Percentiles rank a stretch among this genome's conserved stretches.
These are phyloP conservation scores for Fraxinus paxiana DNA, from an alignment of 305 asterid genomes.

Conservation along the genomic window DNA sequence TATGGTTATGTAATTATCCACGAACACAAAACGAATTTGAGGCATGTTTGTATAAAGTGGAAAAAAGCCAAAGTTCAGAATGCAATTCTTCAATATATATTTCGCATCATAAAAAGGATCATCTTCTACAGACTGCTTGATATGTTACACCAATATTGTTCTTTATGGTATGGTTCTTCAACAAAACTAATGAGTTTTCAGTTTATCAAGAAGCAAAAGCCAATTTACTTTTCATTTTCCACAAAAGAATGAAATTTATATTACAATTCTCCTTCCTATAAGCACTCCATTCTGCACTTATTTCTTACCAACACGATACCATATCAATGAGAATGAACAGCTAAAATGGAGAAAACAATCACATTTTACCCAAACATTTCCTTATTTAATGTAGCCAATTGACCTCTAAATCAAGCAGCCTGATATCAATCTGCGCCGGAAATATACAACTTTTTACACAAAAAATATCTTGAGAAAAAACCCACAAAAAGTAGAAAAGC, in stretches of 20 bases:
- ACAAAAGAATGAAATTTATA: not conserved
- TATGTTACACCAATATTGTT: not conserved
- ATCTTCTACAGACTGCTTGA: not conserved
- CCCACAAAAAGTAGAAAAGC: constrained; percentile 2
- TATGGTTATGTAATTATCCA: not conserved
- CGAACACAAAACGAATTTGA: not conserved
- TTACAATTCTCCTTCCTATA: not conserved
- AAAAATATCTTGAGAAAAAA: not conserved
- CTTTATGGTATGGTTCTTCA: not conserved
- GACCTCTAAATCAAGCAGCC: constrained; percentile 18
- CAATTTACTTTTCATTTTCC: constrained; percentile 8
- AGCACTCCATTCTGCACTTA: constrained; percentile 15
- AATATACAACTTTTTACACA: constrained; percentile 2
- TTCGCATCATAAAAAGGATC: not conserved
- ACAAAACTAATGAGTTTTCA: not conserved
- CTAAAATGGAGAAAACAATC: not conserved
- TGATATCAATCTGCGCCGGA: not conserved
- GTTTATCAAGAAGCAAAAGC: not conserved
- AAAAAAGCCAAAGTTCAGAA: not conserved
- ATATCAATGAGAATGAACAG: not conserved
- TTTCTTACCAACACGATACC: not conserved
- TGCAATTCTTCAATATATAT: not conserved
- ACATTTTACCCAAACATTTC: constrained; percentile 14
- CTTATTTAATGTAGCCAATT: not conserved
- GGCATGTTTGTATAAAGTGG: not conserved